Conservation (phyloP, 2,329 filamentous ascomycete genomes). For the Xylariales sp. region DNA sequence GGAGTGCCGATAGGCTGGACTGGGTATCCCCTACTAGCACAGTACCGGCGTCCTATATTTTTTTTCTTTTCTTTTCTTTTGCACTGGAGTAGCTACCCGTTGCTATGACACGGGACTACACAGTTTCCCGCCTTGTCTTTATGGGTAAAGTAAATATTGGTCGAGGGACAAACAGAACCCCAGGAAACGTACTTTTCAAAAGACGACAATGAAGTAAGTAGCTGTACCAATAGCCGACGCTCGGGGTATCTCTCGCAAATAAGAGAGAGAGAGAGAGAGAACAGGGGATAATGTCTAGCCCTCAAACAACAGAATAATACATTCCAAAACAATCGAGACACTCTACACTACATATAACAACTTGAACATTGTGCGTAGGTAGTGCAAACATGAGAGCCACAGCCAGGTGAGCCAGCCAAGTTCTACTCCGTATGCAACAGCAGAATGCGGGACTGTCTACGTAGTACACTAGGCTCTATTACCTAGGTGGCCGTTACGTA, state of each 20-base stretch:
- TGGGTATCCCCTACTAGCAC: too few species aligned
- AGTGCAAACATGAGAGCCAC: not conserved
- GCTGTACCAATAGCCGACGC: not conserved
- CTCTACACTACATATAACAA: not conserved
- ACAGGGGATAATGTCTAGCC: not conserved
- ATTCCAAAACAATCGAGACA: not conserved
- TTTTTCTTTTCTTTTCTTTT: too few species aligned
- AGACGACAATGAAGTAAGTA: not conserved
- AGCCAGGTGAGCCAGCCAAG: not conserved
- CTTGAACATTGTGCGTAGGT: not conserved
- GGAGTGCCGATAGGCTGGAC: not conserved
- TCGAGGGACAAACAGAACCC: not conserved
- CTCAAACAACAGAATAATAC: too few species aligned
- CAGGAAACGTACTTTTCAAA: not conserved
- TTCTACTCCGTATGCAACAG: not conserved
- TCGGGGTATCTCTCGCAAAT: constrained; percentile 3
- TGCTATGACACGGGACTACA: constrained; percentile 1
- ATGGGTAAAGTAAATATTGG: not conserved
- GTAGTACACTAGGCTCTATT: not conserved
- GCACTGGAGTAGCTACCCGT: not conserved
- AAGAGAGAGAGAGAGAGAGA: not conserved
- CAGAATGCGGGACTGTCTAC: not conserved
- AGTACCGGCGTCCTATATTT: too few species aligned
- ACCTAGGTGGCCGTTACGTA: not conserved
- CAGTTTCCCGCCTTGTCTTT: not conserved